These are phyloP conservation scores for Vanilla planifolia DNA, from an alignment of 106 monocot genomes.

Conservation along the genomic window DNA sequence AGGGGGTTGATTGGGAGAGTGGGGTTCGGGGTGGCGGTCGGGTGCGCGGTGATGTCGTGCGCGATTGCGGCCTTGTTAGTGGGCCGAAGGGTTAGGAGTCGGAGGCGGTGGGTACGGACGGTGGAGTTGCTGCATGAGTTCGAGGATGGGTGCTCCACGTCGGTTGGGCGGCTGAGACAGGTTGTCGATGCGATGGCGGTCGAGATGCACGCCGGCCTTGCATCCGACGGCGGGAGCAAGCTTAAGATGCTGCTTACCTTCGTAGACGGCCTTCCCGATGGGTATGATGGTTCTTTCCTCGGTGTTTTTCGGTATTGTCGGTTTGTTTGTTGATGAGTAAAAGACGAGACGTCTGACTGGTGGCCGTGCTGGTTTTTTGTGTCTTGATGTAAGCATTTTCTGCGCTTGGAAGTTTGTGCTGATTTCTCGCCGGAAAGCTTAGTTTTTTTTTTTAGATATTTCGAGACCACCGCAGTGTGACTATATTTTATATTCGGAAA, in stretches of 20 bases:
- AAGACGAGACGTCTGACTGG: constrained; percentile 1
- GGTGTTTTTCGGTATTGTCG: not conserved
- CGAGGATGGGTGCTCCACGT: constrained; percentile 45
- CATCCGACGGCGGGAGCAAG: constrained; percentile 78
- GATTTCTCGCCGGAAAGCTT: not conserved
- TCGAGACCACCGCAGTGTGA: not conserved
- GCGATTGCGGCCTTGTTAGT: constrained; percentile 51
- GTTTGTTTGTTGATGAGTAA: not conserved
- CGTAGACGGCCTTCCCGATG: constrained; percentile 51
- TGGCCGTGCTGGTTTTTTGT: constrained; percentile 6
- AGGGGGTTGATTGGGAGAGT: constrained; percentile 31
- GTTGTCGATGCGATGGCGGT: constrained; percentile 81
- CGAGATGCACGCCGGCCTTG: constrained; percentile 85
- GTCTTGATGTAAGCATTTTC: constrained; percentile 6
- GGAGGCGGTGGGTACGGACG: constrained; percentile 40
- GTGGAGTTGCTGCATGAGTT: constrained; percentile 51
- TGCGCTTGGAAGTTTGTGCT: constrained; percentile 1
- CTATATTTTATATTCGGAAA: not conserved
- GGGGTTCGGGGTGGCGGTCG: constrained; percentile 49
- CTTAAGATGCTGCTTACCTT: constrained; percentile 77
- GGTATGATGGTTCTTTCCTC: constrained; percentile 23
- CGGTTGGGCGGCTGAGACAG: constrained; percentile 41
- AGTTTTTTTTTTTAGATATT: not conserved
- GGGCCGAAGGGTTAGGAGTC: constrained; percentile 25
- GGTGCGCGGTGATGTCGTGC: constrained; percentile 58